Conservation (phyloP, 2,329 filamentous ascomycete species). For the Fusarium chlamydosporum region DNA sequence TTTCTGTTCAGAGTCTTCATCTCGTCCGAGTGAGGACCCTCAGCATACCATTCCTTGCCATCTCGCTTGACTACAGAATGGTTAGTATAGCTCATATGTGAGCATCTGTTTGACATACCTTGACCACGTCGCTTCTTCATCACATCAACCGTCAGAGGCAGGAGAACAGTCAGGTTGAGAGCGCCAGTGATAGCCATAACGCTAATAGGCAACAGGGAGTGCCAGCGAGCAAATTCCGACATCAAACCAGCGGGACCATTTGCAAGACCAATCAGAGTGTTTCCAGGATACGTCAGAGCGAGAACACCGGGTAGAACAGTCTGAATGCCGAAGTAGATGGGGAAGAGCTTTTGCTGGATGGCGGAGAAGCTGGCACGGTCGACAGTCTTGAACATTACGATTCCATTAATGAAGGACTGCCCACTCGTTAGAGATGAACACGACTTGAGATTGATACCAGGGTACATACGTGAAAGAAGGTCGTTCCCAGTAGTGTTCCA, state of each 20-base stretch:
- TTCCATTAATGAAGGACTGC: conserved; percentile 80
- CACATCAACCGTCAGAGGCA: conserved; percentile 80
- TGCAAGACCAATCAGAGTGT: conserved; percentile 62
- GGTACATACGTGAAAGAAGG: conserved; percentile 81
- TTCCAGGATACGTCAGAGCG: conserved; percentile 84
- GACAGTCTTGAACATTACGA: conserved; percentile 82
- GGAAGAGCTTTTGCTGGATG: conserved; percentile 86
- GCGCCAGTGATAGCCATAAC: conserved; percentile 79
- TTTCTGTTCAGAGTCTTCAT: conserved; percentile 85
- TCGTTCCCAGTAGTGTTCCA: conserved; percentile 87
- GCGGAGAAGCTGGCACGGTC: conserved; percentile 84
- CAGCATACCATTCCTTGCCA: conserved; percentile 87
- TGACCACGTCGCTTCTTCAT: conserved; percentile 85
- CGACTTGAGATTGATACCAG: neutral
- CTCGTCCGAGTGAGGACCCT: conserved; percentile 83
- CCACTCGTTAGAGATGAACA: conserved; percentile 21
- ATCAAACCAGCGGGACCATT: conserved; percentile 69
- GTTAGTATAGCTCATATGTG: conserved; percentile 31
- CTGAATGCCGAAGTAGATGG: conserved; percentile 90
- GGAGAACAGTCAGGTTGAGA: conserved; percentile 77
- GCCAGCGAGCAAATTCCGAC: conserved; percentile 71
- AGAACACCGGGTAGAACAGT: conserved; percentile 79
- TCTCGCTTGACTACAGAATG: conserved; percentile 78
- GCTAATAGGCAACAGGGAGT: conserved; percentile 76
- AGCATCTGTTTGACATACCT: conserved; percentile 65